Percentiles rank a stretch among this genome's conserved stretches.
These are phyloP conservation scores for Brassica incana DNA, from an alignment of 345 rosid species.

Conservation along the genomic window DNA sequence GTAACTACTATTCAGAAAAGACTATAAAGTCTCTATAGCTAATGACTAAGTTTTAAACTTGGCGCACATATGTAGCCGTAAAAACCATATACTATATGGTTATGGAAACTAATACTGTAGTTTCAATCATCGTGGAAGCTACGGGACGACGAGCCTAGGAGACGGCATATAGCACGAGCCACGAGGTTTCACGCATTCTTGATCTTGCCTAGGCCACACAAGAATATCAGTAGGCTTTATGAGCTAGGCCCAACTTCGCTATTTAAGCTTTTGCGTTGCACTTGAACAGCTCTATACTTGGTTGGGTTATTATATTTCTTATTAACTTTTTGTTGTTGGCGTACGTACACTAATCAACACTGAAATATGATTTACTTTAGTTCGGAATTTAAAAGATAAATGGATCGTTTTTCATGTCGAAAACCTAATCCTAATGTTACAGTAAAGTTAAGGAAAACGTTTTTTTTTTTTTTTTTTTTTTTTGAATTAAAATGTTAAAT, in stretches of 20 bases:
- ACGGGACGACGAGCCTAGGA: background rate
- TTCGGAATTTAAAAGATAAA: background rate
- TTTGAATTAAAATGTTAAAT: too few relatives aligned
- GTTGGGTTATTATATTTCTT: background rate
- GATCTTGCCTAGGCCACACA: background rate
- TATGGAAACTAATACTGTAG: background rate
- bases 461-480: too few relatives aligned
- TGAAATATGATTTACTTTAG: too few relatives aligned
- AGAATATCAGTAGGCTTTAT: background rate
- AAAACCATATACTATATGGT: background rate
- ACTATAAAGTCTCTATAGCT: background rate
- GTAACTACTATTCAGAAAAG: background rate
- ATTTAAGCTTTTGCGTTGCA: constrained; percentile 1
- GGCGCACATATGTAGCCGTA: background rate
- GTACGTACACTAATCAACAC: background rate
- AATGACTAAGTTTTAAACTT: background rate
- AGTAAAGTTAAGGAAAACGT: background rate
- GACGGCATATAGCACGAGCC: background rate
- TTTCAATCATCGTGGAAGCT: background rate
- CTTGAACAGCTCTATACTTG: background rate
- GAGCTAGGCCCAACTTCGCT: background rate
- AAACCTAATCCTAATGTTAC: background rate
- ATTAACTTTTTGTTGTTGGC: background rate
- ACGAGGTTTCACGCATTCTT: background rate
- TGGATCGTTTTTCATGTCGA: background rate